Percentiles rank a stretch among this genome's conserved stretches.
Conservation (phyloP, 495 filamentous ascomycete species). For the Aspergillus incahuasiensis region DNA sequence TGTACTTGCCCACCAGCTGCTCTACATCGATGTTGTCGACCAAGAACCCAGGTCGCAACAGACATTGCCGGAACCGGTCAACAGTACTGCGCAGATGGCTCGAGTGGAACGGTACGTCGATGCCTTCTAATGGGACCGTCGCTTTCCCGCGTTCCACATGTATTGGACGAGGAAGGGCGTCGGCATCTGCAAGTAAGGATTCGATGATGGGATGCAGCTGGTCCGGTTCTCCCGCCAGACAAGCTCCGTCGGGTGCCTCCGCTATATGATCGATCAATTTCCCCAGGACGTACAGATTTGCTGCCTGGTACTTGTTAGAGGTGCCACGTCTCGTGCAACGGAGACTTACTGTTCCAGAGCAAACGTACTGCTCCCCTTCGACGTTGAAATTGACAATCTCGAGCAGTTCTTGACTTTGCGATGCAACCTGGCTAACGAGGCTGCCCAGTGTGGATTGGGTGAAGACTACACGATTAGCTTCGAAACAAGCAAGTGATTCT, state of each 20-base stretch:
- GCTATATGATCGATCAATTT: constrained; percentile 18
- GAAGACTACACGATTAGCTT: constrained; percentile 15
- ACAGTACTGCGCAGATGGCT: constrained; percentile 28
- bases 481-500: no score
- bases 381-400: constrained; percentile 45
- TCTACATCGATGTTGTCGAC: constrained; percentile 22
- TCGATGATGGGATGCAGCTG: constrained; percentile 3
- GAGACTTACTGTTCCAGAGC: constrained; percentile 31
- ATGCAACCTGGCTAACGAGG: constrained; percentile 22
- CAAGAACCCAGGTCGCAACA: constrained; percentile 26
- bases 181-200: not conserved
- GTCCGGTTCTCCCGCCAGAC: not conserved
- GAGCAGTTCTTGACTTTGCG: constrained; percentile 21
- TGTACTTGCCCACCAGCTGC: constrained; percentile 21
- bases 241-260: not conserved
- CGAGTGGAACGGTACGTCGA: constrained; percentile 44
- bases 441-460: constrained; percentile 16
- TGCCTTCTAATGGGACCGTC: constrained; percentile 35
- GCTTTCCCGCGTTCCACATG: constrained; percentile 24
- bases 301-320: constrained; percentile 9
- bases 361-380: constrained; percentile 38
- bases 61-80: constrained; percentile 24
- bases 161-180: constrained; percentile 16
- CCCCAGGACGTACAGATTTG: constrained; percentile 19
- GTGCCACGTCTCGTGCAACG: not conserved